Percentiles rank a stretch among this genome's conserved stretches.
Evolutionary conservation across 495 filamentous ascomycete species (phyloP).

Genomic region (Penicillium antarcticum): DNA sequence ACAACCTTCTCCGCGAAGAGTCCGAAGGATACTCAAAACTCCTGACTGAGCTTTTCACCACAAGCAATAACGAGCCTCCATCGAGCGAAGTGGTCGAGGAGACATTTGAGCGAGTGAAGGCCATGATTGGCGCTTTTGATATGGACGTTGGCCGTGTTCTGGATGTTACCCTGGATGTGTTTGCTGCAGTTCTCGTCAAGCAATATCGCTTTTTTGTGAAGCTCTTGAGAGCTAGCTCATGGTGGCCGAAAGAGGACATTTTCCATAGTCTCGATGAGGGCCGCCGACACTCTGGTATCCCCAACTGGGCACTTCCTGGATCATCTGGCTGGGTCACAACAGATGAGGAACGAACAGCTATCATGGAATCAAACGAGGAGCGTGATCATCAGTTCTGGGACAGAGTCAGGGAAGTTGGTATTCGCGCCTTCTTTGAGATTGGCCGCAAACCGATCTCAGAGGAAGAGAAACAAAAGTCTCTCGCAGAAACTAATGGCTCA

Average conservation of each 20-base stretch:
- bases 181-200: conserved; percentile 77
- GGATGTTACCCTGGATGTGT: conserved; percentile 87
- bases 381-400: conserved; percentile 82
- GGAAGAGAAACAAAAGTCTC: conserved; percentile 40
- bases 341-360: conserved; percentile 60
- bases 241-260: conserved; percentile 77
- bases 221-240: conserved; percentile 83
- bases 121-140: conserved; percentile 87
- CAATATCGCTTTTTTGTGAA: conserved; percentile 92
- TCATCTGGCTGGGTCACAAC: conserved; percentile 52
- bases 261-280: conserved; percentile 27
- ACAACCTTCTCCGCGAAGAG: conserved; percentile 94
- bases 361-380: conserved; percentile 47
- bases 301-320: conserved; percentile 76
- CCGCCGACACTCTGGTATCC: conserved; percentile 54
- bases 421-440: conserved; percentile 85
- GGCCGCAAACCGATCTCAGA: conserved; percentile 57
- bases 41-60: conserved; percentile 83
- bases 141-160: conserved; percentile 91
- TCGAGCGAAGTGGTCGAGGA: conserved; percentile 62
- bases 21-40: conserved; percentile 92
- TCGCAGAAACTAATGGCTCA: conserved; percentile 39
- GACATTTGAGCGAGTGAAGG: conserved; percentile 79
- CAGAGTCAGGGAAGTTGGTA: conserved; percentile 67
- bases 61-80: conserved; percentile 59